Percentiles rank a stretch among this genome's conserved stretches.
These are phyloP conservation scores for Verruconis gallopava DNA, from an alignment of 2,329 filamentous ascomycete species.

Conservation along the genomic window DNA sequence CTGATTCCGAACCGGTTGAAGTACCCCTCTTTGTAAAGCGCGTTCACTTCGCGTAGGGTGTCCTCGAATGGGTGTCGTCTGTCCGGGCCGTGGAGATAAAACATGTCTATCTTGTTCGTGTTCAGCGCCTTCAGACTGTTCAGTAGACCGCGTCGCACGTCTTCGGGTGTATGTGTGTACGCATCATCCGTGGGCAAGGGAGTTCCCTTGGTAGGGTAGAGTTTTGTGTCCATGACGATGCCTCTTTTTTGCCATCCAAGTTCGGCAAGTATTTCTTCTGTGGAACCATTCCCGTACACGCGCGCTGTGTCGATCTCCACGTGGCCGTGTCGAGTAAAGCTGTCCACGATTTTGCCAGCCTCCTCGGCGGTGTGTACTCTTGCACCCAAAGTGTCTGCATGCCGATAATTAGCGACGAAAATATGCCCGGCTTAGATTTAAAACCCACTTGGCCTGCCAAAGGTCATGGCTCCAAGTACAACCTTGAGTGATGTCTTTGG, in stretches of 20 bases:
- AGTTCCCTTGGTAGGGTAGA: constrained; percentile 21
- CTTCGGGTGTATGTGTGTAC: constrained; percentile 18
- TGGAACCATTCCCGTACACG: constrained; percentile 25
- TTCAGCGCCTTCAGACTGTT: constrained; percentile 28
- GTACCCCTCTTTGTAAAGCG: constrained; percentile 31
- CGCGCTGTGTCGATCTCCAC: constrained; percentile 26
- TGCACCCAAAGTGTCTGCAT: constrained; percentile 7
- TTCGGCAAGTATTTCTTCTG: constrained; percentile 30
- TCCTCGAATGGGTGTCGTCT: constrained; percentile 32
- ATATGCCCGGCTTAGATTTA: not conserved
- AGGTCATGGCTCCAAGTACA: constrained; percentile 28
- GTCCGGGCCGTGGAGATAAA: constrained; percentile 40
- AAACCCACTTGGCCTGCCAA: constrained; percentile 21
- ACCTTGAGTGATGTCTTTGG: constrained; percentile 15
- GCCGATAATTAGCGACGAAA: not conserved
- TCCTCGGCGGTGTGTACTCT: constrained; percentile 12
- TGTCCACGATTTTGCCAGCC: constrained; percentile 16
- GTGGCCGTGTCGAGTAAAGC: constrained; percentile 20
- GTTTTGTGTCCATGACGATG: constrained; percentile 32
- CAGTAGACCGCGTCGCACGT: constrained; percentile 22
- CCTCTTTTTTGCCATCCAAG: constrained; percentile 27
- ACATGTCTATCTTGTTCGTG: constrained; percentile 32
- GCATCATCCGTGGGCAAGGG: constrained; percentile 1
- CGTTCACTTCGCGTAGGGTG: constrained; percentile 35
- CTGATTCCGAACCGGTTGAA: constrained; percentile 34